Evolutionary conservation across 805 yeast genomes (phyloP).

Genomic region (Candida xyloterini): DNA sequence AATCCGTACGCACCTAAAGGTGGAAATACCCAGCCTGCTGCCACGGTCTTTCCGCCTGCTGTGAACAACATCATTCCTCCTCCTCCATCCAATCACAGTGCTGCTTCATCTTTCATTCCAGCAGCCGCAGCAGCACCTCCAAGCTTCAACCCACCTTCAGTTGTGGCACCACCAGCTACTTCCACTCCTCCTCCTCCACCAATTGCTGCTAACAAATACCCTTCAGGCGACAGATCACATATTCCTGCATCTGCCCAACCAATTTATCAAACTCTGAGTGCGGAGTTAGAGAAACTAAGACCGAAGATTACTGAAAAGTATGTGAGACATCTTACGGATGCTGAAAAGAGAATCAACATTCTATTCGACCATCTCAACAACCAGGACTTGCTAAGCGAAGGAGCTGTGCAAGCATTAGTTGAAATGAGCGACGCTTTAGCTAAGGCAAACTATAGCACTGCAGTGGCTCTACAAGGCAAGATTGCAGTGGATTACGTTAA

Average conservation of each 20-base stretch:
- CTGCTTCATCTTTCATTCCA: constrained; percentile 12
- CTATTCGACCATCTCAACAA: constrained; percentile 77
- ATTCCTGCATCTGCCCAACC: constrained; percentile 58
- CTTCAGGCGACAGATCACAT: constrained; percentile 67
- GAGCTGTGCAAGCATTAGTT: constrained; percentile 52
- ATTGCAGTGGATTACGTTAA: constrained; percentile 62
- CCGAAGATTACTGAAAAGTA: constrained; percentile 76
- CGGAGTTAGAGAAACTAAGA: constrained; percentile 57
- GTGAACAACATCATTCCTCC: constrained; percentile 6
- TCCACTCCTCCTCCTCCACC: constrained; percentile 23
- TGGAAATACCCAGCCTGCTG: constrained; percentile 4
- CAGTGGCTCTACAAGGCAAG: constrained; percentile 52
- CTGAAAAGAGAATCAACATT: constrained; percentile 75
- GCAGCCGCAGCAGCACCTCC: constrained; percentile 12
- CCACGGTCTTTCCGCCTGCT: constrained; percentile 19
- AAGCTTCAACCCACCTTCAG: no score
- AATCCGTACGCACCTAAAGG: constrained; percentile 36
- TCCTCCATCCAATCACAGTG: constrained; percentile 1
- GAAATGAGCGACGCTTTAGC: constrained; percentile 50
- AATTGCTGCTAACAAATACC: constrained; percentile 31
- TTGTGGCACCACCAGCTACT: constrained; percentile 5
- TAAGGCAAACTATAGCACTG: constrained; percentile 53
- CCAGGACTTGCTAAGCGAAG: constrained; percentile 58
- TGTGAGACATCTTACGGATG: constrained; percentile 69
- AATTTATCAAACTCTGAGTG: constrained; percentile 54